Conservation (phyloP, 2,329 filamentous ascomycete genomes). For the Daldinia eschscholtzii region DNA sequence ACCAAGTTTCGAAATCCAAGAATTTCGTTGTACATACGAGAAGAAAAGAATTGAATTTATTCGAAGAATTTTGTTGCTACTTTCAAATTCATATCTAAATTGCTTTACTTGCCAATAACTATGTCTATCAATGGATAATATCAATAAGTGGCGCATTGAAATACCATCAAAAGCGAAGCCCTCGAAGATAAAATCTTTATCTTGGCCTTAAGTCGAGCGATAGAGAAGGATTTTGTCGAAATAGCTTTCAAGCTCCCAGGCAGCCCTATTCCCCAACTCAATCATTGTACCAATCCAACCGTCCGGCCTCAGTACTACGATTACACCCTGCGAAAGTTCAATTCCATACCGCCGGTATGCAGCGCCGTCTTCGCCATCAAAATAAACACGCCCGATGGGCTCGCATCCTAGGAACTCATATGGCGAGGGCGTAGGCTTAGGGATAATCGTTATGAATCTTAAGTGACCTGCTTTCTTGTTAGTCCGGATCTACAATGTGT, state of each 20-base stretch:
- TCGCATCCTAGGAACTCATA: constrained; percentile 40
- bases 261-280: not conserved
- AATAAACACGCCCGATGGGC: constrained; percentile 41
- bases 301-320: constrained; percentile 47
- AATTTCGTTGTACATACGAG: not conserved
- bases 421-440: constrained; percentile 35
- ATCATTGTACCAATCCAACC: constrained; percentile 46
- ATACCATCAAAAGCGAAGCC: not conserved
- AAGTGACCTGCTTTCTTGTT: constrained; percentile 28
- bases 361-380: constrained; percentile 28
- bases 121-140: not conserved
- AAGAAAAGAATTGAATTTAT: not conserved
- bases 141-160: not conserved
- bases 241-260: constrained; percentile 30
- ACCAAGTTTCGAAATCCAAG: not conserved
- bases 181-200: not conserved
- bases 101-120: not conserved
- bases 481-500: not conserved
- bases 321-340: constrained; percentile 29
- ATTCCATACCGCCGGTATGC: constrained; percentile 44
- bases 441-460: constrained; percentile 43
- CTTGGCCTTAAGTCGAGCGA: not conserved
- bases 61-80: not conserved
- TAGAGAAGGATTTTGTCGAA: constrained; percentile 42
- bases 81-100: not conserved